Percentiles rank a stretch among this genome's conserved stretches.
Conservation (phyloP, 208 protist species). For the Leishmania mexicana region DNA sequence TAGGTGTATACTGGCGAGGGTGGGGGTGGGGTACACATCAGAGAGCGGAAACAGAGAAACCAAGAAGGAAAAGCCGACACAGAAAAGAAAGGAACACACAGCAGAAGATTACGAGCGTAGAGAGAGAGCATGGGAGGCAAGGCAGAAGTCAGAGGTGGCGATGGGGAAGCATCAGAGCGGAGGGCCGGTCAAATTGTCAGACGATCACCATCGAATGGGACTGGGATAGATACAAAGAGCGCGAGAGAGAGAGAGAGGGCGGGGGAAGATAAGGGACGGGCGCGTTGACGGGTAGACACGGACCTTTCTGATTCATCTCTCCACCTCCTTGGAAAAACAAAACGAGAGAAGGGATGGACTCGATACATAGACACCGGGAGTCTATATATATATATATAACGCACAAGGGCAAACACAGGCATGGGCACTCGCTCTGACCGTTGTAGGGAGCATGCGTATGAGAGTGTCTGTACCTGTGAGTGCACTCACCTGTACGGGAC, state of each 20-base stretch:
- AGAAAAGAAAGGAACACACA: too few relatives aligned
- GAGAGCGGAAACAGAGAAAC: neutral
- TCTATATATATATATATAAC: neutral
- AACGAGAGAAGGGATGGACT: neutral
- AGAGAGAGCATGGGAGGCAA: too few relatives aligned
- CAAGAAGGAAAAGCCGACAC: neutral
- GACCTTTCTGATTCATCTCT: neutral
- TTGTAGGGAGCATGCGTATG: neutral
- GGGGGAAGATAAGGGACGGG: neutral
- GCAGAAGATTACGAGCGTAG: too few relatives aligned
- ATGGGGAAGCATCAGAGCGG: too few relatives aligned
- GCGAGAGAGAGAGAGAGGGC: neutral
- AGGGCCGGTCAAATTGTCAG: neutral
- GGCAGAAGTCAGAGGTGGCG: too few relatives aligned
- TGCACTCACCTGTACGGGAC: constrained; percentile 6
- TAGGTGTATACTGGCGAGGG: too few relatives aligned
- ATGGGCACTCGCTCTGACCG: neutral
- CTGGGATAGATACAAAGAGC: neutral
- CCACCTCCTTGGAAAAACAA: neutral
- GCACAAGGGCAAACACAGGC: neutral
- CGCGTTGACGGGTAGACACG: neutral
- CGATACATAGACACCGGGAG: neutral
- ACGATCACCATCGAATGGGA: constrained; percentile 6
- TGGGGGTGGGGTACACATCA: neutral
- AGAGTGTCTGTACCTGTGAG: neutral